Evolutionary conservation across 192 early-diverging fungal genomes (phyloP), one percentile per base, ranked within the genome.

Genomic region (Linnemannia hyalina): DNA sequence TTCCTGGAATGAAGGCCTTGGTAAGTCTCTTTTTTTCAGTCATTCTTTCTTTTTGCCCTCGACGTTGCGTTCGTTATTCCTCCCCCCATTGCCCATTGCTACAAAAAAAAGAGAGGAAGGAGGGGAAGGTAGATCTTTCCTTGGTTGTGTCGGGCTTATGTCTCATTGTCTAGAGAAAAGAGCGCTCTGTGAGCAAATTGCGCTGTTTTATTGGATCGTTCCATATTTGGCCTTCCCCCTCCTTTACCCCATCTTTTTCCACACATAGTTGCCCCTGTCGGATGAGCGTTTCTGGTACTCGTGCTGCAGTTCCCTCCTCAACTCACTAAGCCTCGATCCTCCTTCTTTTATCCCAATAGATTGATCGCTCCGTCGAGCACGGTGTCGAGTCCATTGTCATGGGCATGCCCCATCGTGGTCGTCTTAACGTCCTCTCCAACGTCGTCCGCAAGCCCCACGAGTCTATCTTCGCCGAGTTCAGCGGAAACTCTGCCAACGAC

Each of bases 381-480:
- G 98, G 98, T 63, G 95, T 98, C 71, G 97, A 98, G 89, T 96
- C 96, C 74, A 95, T 98, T 78, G 94, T 98, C 74, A 96, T 99
- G 93, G 98, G 98, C 75, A 99, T 99, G 98, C 97, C 98, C 55
- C 98, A 99, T 92, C 96, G 98, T 90, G 98, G 98, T 73, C 96
- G 98, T 83, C 92, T 99, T 68, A 99, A 99, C 88, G 98, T 99
- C 73, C 93, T 99, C 49, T 96, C 97, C 77, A 99, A 99, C 88
- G 98, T 99, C n/a, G 96, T 99, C 81, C 95, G 97, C 78, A 99
- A 99, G 91, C 98, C 98, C 71, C 97, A 98, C 90, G 97, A 98
- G 89, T 98, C 97, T 32, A 99, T 99, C 88, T 99, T 99, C 89
- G 96, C 96, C 88, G 98, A 99, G 90, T 99, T 99, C 88, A 95